Evolutionary conservation across 176 grass and related monocot genomes (phyloP).

Genomic region (Lolium perenne): DNA sequence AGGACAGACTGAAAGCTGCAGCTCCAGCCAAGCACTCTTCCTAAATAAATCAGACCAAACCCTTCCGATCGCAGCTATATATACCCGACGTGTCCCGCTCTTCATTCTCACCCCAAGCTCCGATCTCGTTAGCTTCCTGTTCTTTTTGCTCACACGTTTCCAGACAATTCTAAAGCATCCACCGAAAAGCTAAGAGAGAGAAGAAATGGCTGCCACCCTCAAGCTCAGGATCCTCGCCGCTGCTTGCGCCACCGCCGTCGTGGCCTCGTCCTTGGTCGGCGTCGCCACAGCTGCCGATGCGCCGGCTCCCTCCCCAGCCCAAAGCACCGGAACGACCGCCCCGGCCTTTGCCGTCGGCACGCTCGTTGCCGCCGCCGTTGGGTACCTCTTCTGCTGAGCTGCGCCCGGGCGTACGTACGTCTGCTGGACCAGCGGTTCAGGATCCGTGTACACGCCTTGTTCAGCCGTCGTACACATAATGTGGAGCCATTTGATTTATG

Average conservation of each 20-base stretch:
- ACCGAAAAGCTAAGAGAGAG: slow-evolving; percentile 33
- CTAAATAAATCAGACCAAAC: neutral
- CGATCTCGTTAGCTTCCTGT: slow-evolving; percentile 30
- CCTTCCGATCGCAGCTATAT: slow-evolving; percentile 12
- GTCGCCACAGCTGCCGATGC: slow-evolving; percentile 34
- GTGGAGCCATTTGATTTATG: slow-evolving; percentile 4
- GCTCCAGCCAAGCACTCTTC: neutral
- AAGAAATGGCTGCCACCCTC: slow-evolving; percentile 50
- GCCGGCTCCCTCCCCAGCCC: slow-evolving; percentile 31
- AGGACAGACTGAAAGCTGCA: neutral
- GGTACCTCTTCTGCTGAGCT: slow-evolving; percentile 61
- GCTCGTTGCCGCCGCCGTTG: slow-evolving; percentile 35
- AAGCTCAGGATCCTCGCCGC: slow-evolving; percentile 56
- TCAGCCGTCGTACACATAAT: neutral
- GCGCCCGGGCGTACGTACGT: neutral
- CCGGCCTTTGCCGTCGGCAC: slow-evolving; percentile 34
- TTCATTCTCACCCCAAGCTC: slow-evolving; percentile 10
- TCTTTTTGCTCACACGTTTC: neutral
- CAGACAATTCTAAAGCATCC: neutral
- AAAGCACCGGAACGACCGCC: slow-evolving; percentile 6
- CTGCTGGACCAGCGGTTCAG: neutral
- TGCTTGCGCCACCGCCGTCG: neutral
- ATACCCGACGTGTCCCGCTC: neutral
- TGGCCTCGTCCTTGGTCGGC: slow-evolving; percentile 41
- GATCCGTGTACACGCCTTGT: neutral